These are phyloP conservation scores for Rhynchospora breviuscula DNA, from an alignment of 176 grass and related monocot genomes.

Conservation along the genomic window DNA sequence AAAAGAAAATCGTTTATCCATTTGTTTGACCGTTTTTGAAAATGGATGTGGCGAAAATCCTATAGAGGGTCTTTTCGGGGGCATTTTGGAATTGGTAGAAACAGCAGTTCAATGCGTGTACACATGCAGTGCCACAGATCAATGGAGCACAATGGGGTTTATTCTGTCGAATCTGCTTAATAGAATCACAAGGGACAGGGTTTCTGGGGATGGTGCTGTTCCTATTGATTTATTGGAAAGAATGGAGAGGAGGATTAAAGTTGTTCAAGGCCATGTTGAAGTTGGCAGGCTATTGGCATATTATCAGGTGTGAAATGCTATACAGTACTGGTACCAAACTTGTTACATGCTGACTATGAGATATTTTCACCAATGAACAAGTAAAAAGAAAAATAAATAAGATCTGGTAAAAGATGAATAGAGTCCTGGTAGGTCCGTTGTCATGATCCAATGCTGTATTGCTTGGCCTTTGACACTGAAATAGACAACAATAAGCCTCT, in stretches of 20 bases:
- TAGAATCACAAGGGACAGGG: slow-evolving; percentile 49
- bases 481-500: neutral
- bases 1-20: slow-evolving; percentile 46
- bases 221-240: slow-evolving; percentile 56
- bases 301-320: slow-evolving; percentile 65
- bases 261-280: slow-evolving; percentile 96
- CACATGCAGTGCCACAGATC: slow-evolving; percentile 64
- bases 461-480: neutral
- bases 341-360: neutral
- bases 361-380: neutral
- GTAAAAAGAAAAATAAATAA: neutral
- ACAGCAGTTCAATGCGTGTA: slow-evolving; percentile 74
- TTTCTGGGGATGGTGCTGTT: slow-evolving; percentile 29
- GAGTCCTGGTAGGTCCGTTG: neutral
- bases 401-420: neutral
- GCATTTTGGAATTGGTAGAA: slow-evolving; percentile 70
- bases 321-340: neutral
- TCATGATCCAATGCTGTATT: neutral
- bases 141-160: slow-evolving; percentile 85
- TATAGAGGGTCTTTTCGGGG: slow-evolving; percentile 65
- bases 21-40: slow-evolving; percentile 75
- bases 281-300: slow-evolving; percentile 84
- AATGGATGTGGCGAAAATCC: slow-evolving; percentile 73
- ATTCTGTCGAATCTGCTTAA: slow-evolving; percentile 76
- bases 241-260: slow-evolving; percentile 63